Percentiles rank a stretch among this genome's conserved stretches.
Conservation (phyloP, 305 asterid genomes). For the Fraxinus angustifolia region DNA sequence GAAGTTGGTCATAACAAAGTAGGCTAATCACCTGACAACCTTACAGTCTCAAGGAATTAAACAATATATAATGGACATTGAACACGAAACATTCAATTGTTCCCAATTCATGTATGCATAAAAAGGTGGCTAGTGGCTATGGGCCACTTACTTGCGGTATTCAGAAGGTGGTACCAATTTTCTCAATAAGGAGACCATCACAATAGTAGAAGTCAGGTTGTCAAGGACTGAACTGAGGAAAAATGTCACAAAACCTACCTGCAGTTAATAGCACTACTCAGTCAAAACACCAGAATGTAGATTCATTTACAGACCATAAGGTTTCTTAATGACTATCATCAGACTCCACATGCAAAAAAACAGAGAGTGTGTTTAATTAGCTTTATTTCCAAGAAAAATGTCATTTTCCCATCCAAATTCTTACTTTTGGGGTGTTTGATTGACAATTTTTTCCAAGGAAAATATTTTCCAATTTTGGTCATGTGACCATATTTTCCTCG, state of each 20-base stretch:
- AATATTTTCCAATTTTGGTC: too few species aligned
- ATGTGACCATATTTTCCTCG: too few species aligned
- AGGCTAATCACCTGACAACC: not conserved
- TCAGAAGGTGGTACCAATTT: conserved; percentile 95
- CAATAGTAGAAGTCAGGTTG: conserved; percentile 94
- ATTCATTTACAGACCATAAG: not conserved
- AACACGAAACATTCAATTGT: not conserved
- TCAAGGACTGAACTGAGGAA: conserved; percentile 91
- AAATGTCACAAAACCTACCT: conserved; percentile 91
- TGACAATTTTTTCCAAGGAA: too few species aligned
- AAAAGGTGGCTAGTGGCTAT: conserved; percentile 4
- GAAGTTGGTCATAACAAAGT: not conserved
- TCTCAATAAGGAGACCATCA: conserved; percentile 93
- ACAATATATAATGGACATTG: not conserved
- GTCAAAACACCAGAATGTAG: conserved; percentile 14
- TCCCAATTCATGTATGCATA: not conserved
- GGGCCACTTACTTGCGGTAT: conserved; percentile 76
- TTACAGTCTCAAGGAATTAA: not conserved
- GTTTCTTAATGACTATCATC: not conserved
- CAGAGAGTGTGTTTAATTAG: not conserved
- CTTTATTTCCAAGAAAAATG: not conserved
- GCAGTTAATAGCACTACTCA: conserved; percentile 35
- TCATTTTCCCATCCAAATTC: not conserved
- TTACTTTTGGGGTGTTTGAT: not conserved
- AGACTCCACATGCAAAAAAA: not conserved